Evolutionary conservation across 2,329 filamentous ascomycete species (phyloP).

Genomic region (Aspergillus cejpii): DNA sequence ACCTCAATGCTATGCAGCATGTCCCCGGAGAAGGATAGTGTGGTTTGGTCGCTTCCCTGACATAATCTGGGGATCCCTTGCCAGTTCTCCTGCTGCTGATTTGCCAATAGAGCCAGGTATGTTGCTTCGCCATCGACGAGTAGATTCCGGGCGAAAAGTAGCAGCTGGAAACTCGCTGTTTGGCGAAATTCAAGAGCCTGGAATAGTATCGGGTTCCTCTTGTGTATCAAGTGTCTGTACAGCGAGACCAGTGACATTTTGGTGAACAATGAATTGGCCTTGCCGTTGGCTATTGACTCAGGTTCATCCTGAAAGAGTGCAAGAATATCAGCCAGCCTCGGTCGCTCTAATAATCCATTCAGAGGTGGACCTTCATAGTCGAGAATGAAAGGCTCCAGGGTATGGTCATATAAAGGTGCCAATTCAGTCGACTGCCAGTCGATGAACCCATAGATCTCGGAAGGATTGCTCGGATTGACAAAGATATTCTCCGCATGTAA

Average conservation of each 20-base stretch:
- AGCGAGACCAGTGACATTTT: slow-evolving; percentile 26
- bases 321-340: slow-evolving; percentile 16
- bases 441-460: slow-evolving; percentile 7
- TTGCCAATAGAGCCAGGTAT: slow-evolving; percentile 17
- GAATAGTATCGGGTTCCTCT: slow-evolving; percentile 21
- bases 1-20: slow-evolving; percentile 21
- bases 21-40: slow-evolving; percentile 1
- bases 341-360: slow-evolving; percentile 16
- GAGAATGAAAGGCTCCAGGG: slow-evolving; percentile 3
- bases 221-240: slow-evolving; percentile 18
- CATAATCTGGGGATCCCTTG: slow-evolving; percentile 15
- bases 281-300: slow-evolving; percentile 15
- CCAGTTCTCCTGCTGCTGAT: slow-evolving; percentile 24
- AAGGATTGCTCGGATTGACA: slow-evolving; percentile 8
- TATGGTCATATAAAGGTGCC: slow-evolving; percentile 7
- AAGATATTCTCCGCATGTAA: slow-evolving; percentile 24
- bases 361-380: slow-evolving; percentile 7
- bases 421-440: slow-evolving; percentile 11
- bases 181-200: slow-evolving; percentile 29
- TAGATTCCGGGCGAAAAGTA: slow-evolving; percentile 29
- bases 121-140: slow-evolving; percentile 31
- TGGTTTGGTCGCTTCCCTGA: background rate
- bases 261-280: slow-evolving; percentile 22
- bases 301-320: slow-evolving; percentile 18
- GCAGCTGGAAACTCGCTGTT: slow-evolving; percentile 22